Conservation (phyloP, 78 protist genomes). For the Emiliania huxleyi region DNA sequence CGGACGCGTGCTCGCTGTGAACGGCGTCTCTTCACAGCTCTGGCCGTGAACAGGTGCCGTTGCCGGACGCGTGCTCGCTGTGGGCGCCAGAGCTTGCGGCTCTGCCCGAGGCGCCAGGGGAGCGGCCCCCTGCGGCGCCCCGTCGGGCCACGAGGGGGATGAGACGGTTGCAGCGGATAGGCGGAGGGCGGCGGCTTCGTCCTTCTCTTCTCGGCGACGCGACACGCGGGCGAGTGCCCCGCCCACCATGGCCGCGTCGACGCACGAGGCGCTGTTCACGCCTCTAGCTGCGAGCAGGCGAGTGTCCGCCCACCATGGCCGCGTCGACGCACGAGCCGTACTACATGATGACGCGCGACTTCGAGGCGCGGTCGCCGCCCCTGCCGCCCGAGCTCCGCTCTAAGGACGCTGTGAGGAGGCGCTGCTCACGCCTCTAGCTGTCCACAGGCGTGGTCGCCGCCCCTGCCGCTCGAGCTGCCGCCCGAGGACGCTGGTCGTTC, state of each 20-base stretch:
- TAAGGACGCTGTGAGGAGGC: neutral
- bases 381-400: neutral
- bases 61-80: conserved; percentile 12
- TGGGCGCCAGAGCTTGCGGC: conserved; percentile 3
- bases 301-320: neutral
- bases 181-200: neutral
- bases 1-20: neutral
- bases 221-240: neutral
- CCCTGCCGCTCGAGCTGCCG: neutral
- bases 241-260: neutral
- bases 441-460: neutral
- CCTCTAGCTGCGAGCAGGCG: too few species aligned
- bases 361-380: neutral
- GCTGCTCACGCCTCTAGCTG: too few species aligned
- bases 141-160: neutral
- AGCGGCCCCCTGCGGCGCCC: too few species aligned
- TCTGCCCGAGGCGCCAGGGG: too few species aligned
- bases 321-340: neutral
- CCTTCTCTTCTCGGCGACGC: neutral
- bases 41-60: too few species aligned
- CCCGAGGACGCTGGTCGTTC: neutral
- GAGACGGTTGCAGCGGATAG: neutral
- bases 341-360: neutral
- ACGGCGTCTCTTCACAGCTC: too few species aligned
- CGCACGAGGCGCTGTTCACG: neutral